Conservation (phyloP, 805 yeast genomes). For the Hanseniaspora pseudoguilliermondii region DNA sequence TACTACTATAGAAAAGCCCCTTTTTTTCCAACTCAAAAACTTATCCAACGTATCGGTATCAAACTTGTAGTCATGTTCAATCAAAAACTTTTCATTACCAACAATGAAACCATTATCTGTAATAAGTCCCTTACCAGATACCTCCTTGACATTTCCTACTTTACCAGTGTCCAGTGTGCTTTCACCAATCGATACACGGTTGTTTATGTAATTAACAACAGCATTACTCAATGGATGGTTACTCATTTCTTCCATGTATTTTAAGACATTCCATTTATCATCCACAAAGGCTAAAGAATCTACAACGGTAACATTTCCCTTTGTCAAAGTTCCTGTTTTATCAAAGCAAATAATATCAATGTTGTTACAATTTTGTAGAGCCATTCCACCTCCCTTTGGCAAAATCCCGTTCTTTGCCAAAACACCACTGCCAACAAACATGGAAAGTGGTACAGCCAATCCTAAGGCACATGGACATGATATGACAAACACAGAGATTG, state of each 20-base stretch:
- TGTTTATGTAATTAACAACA: conserved; percentile 32
- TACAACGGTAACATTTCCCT: conserved; percentile 36
- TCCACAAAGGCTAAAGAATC: background rate
- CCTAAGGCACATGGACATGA: conserved; percentile 85
- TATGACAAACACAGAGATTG: conserved; percentile 67
- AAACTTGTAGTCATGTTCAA: conserved; percentile 34
- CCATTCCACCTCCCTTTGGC: conserved; percentile 71
- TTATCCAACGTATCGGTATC: conserved; percentile 26
- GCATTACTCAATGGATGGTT: conserved; percentile 60
- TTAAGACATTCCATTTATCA: conserved; percentile 14
- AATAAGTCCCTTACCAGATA: conserved; percentile 44
- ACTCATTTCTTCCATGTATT: conserved; percentile 43
- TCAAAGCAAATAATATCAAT: conserved; percentile 59
- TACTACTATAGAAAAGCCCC: conserved; percentile 51
- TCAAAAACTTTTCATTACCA: conserved; percentile 52
- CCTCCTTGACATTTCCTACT: conserved; percentile 25
- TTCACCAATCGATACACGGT: conserved; percentile 1
- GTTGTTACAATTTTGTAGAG: conserved; percentile 63
- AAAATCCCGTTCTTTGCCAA: conserved; percentile 68
- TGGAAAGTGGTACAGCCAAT: conserved; percentile 72
- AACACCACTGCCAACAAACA: conserved; percentile 65
- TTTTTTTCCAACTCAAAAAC: conserved; percentile 43
- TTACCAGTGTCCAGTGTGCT: background rate
- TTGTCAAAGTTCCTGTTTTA: conserved; percentile 66
- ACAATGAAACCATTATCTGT: conserved; percentile 31